phyloP scores from a whole-genome alignment of 352 stramenopile species.

The Pythium coloratum region DNA sequence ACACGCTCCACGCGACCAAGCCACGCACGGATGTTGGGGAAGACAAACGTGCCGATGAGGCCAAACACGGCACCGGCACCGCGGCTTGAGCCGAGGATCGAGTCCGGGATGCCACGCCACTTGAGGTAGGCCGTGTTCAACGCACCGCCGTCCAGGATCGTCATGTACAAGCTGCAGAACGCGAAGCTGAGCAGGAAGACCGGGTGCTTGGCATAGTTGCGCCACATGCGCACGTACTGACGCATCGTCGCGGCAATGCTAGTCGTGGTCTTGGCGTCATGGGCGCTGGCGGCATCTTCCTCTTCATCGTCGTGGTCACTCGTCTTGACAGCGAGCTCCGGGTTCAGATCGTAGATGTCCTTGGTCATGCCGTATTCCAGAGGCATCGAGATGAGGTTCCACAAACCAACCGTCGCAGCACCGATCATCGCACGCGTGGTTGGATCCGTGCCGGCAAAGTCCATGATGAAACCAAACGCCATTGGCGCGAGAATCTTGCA shows the following conservation, averaged over 20 bases:
- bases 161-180: slow-evolving; percentile 30
- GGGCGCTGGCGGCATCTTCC: slow-evolving; percentile 18
- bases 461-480: slow-evolving; percentile 79
- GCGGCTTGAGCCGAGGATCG: slow-evolving; percentile 20
- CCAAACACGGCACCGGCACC: slow-evolving; percentile 22
- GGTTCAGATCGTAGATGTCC: slow-evolving; percentile 63
- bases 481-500: slow-evolving; percentile 79
- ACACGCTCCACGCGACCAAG: slow-evolving; percentile 24
- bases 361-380: slow-evolving; percentile 76
- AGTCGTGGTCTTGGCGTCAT: neutral
- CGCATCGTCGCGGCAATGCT: slow-evolving; percentile 2
- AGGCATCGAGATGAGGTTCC: slow-evolving; percentile 78
- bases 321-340: slow-evolving; percentile 40
- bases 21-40: slow-evolving; percentile 19
- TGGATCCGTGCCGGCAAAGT: slow-evolving; percentile 62
- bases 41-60: slow-evolving; percentile 28
- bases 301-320: slow-evolving; percentile 16
- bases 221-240: slow-evolving; percentile 23
- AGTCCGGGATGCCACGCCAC: slow-evolving; percentile 29
- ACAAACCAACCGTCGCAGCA: slow-evolving; percentile 61
- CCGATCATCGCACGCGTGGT: slow-evolving; percentile 67
- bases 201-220: slow-evolving; percentile 19
- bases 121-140: slow-evolving; percentile 33
- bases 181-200: slow-evolving; percentile 30
- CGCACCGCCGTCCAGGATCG: slow-evolving; percentile 23